Evolutionary conservation across 352 stramenopile genomes (phyloP), one percentile per base, ranked within the genome.

Genomic region (Phytopythium vexans): DNA sequence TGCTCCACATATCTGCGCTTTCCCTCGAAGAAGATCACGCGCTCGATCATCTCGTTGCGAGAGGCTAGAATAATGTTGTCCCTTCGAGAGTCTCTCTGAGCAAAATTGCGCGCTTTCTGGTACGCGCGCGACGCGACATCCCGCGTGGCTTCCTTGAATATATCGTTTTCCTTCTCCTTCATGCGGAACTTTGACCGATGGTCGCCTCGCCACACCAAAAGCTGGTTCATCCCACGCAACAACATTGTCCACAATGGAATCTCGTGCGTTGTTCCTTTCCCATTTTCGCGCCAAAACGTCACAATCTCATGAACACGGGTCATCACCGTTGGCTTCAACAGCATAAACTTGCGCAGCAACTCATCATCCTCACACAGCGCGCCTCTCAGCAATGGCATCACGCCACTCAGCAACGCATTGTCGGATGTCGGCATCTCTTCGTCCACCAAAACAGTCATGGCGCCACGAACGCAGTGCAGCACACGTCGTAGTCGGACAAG

Each of bases 21-120:
- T 4, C 60, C 56, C 41, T 83, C 80, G 52, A 90, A 88, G 55
- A 87, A 76, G 11, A 84, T 54, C 32, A 86, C 66, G 9, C 70
- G 68, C 57, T 90, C 77, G 9, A 82, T 69, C 64, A 87, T 67
- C 34, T 90, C 77, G 33, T 90, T 88, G 46, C 79, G 74, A 37
- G 77, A 88, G 8, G 74, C 62, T 1, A 87, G 62, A 27, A 63
- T 6, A 4, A 51, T 41, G 10, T n/a, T 32, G 34, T 51, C 45
- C 14, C 44, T 58, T 32, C 61, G 64, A 8, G 41, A 1, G 12
- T 44, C 51, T 35, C 31, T 37, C 14, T 51, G 27, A 3, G 31
- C 31, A 6, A 32, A 32, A 12, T 15, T 14, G 5, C n/a, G 32
- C 14, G 14, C 50, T 54, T 70, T 72, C 5, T 64, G 64, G 38